phyloP scores from a whole-genome alignment of 2,329 filamentous ascomycete species.

The Aspergillus sp. region DNA sequence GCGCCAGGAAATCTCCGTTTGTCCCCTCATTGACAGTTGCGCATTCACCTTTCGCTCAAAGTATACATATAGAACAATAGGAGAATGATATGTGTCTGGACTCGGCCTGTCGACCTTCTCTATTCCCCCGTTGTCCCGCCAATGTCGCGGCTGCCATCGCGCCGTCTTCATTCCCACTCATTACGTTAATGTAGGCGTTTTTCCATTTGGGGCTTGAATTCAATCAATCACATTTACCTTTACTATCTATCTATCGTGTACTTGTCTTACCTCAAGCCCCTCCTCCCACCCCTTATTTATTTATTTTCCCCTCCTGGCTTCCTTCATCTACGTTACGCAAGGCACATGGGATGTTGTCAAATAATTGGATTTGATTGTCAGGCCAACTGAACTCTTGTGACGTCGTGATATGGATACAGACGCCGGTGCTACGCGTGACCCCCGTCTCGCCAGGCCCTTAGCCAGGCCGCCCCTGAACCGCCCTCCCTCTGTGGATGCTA shows the following conservation, averaged over 20 bases:
- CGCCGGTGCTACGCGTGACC: conserved; percentile 21
- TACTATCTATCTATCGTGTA: background rate
- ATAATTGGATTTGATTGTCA: background rate
- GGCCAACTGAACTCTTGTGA: background rate
- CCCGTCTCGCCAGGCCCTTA: conserved; percentile 21
- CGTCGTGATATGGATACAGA: conserved; percentile 19
- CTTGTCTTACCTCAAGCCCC: background rate
- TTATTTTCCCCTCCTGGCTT: background rate
- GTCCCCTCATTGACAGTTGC: background rate
- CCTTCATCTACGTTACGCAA: background rate
- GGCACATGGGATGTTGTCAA: background rate
- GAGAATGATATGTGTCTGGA: background rate
- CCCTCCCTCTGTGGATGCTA: background rate
- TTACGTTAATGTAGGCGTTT: background rate
- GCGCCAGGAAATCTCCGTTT: background rate
- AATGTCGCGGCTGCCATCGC: background rate
- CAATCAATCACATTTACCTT: background rate
- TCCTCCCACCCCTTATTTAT: background rate
- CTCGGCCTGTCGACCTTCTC: background rate
- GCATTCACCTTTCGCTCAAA: background rate
- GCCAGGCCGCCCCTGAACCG: background rate
- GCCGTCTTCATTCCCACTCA: no score
- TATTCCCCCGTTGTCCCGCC: background rate
- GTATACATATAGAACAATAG: background rate
- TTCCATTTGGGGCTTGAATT: background rate